Evolutionary conservation across 2,329 filamentous ascomycete genomes (phyloP).

Genomic region (Aspergillus vadensis): DNA sequence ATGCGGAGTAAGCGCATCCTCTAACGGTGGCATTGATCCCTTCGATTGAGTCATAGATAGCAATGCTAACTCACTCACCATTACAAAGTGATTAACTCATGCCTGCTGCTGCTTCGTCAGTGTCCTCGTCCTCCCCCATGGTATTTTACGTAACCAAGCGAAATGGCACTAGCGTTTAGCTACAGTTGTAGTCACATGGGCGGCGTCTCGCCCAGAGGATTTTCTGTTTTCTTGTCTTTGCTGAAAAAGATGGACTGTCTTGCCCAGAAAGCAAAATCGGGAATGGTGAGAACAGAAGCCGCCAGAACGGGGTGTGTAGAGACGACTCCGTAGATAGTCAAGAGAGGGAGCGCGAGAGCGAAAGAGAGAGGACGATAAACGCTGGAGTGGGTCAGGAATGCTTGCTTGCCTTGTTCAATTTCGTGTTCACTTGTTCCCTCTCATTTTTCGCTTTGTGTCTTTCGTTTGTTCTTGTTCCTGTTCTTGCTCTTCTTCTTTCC

Average conservation of each 20-base stretch:
- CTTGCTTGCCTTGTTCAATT: not conserved
- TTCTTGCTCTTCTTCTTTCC: not conserved
- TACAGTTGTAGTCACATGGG: constrained; percentile 1
- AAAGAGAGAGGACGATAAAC: not conserved
- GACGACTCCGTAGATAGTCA: not conserved
- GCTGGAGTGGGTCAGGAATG: not conserved
- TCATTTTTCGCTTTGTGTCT: not conserved
- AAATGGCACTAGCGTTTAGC: not conserved
- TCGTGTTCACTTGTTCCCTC: not conserved
- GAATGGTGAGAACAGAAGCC: not conserved
- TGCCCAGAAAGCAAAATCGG: not conserved
- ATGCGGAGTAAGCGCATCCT: constrained; percentile 1
- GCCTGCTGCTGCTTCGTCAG: not conserved
- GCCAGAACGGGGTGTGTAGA: not conserved
- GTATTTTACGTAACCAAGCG: constrained; percentile 7
- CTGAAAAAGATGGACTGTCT: not conserved
- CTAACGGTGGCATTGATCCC: constrained; percentile 2
- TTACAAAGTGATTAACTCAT: too few relatives aligned
- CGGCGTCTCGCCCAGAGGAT: not conserved
- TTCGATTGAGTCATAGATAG: not conserved
- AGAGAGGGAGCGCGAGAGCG: too few relatives aligned
- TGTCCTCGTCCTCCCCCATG: not conserved
- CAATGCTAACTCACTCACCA: not conserved
- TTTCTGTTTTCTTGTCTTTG: not conserved
- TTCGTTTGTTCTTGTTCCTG: not conserved